Conservation (phyloP, 208 protist species). For the Leishmania mexicana region DNA sequence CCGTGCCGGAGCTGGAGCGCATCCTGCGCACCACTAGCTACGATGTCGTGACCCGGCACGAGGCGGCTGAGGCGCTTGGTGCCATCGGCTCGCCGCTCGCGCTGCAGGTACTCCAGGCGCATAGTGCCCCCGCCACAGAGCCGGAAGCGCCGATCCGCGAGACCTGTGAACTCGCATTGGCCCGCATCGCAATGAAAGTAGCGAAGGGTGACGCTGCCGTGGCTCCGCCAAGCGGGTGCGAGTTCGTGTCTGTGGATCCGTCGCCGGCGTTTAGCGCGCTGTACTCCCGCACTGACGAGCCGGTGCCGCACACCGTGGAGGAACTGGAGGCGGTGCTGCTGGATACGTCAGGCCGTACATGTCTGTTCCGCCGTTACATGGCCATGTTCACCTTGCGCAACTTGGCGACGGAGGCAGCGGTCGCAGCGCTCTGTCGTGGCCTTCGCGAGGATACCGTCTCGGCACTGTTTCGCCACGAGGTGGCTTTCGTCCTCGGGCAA, state of each 20-base stretch:
- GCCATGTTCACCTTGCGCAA: slow-evolving; percentile 97
- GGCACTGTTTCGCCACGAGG: slow-evolving; percentile 97
- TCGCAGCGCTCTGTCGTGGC: slow-evolving; percentile 80
- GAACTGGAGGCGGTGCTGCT: slow-evolving; percentile 70
- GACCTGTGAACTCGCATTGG: slow-evolving; percentile 94
- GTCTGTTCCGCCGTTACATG: slow-evolving; percentile 95
- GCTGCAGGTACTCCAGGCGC: slow-evolving; percentile 54
- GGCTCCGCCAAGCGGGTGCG: slow-evolving; percentile 47
- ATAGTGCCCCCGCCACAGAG: slow-evolving; percentile 53
- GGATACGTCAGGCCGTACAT: slow-evolving; percentile 60
- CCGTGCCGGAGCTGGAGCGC: slow-evolving; percentile 76
- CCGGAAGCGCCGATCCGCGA: slow-evolving; percentile 85
- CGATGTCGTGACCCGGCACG: slow-evolving; percentile 95
- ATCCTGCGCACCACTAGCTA: slow-evolving; percentile 83
- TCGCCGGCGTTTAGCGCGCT: slow-evolving; percentile 77
- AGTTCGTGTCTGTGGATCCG: slow-evolving; percentile 93
- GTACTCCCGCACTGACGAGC: slow-evolving; percentile 22
- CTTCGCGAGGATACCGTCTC: slow-evolving; percentile 87
- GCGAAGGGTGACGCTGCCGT: slow-evolving; percentile 59
- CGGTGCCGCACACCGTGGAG: slow-evolving; percentile 44
- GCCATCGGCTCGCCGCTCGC: slow-evolving; percentile 65
- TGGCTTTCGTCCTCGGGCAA: slow-evolving; percentile 98
- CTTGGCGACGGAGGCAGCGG: slow-evolving; percentile 63
- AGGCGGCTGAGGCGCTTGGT: slow-evolving; percentile 96
- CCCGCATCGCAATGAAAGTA: slow-evolving; percentile 69